phyloP scores from a whole-genome alignment of 2,329 filamentous ascomycete species.

The Verruconis gallopava region DNA sequence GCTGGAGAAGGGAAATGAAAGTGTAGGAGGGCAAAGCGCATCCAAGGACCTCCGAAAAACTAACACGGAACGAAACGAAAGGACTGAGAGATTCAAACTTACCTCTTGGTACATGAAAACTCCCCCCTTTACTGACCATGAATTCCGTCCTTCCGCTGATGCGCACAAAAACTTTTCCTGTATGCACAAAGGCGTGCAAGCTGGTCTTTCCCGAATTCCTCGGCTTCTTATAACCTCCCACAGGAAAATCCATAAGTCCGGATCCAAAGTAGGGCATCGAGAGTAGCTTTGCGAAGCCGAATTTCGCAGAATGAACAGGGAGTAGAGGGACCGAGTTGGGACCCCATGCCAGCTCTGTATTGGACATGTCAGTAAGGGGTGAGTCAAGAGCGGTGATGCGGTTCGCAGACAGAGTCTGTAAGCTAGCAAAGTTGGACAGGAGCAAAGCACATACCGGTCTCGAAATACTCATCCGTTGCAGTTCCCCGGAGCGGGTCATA shows the following conservation, averaged over 20 bases:
- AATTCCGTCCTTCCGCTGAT: conserved; percentile 55
- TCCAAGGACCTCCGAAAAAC: too few relatives aligned
- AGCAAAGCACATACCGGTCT: conserved; percentile 24
- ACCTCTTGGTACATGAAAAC: conserved; percentile 95
- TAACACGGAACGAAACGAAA: too few relatives aligned
- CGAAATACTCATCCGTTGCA: conserved; percentile 35
- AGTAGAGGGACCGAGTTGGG: conserved; percentile 42
- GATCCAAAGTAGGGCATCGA: conserved; percentile 76
- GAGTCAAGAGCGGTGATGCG: background rate
- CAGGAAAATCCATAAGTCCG: conserved; percentile 78
- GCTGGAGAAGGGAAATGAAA: too few relatives aligned
- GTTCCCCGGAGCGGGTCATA: conserved; percentile 51
- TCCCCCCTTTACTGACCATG: conserved; percentile 72
- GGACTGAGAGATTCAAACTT: too few relatives aligned
- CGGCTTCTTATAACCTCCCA: conserved; percentile 67
- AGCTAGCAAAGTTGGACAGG: background rate
- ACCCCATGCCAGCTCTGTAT: conserved; percentile 46
- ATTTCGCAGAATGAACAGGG: conserved; percentile 52
- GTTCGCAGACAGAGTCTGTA: too few relatives aligned
- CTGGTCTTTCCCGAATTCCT: conserved; percentile 96
- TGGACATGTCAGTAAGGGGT: conserved; percentile 14
- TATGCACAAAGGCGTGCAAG: conserved; percentile 87
- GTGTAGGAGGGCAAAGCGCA: too few relatives aligned
- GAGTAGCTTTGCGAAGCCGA: conserved; percentile 81
- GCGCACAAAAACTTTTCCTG: too few relatives aligned